Percentiles rank a stretch among this genome's conserved stretches.
These are phyloP conservation scores for Macrophomina pseudophaseolina DNA, from an alignment of 2,329 filamentous ascomycete species.

Conservation along the genomic window DNA sequence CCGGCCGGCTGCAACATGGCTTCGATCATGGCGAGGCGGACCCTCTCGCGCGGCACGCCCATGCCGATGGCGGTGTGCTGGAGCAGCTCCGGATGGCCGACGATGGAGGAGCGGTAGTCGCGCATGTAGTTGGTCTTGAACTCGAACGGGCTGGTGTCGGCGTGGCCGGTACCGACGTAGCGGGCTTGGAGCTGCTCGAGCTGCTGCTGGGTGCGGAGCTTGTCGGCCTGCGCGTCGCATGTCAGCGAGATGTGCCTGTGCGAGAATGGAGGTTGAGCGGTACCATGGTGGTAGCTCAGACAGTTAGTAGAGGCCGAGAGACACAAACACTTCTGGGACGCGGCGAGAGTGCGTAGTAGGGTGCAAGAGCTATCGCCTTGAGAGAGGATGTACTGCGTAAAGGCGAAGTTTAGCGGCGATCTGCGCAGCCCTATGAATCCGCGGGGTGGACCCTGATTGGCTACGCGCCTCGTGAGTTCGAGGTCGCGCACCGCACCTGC, in stretches of 20 bases:
- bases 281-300: neutral
- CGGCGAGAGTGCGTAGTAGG: no score
- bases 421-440: neutral
- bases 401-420: constrained; percentile 23
- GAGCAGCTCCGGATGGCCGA: constrained; percentile 86
- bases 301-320: neutral
- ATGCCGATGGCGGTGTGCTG: constrained; percentile 89
- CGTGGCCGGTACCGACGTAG: constrained; percentile 93
- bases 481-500: neutral
- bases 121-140: constrained; percentile 96
- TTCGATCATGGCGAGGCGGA: constrained; percentile 80
- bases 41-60: constrained; percentile 81
- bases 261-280: neutral
- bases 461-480: constrained; percentile 14
- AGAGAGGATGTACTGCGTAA: neutral
- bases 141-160: constrained; percentile 96
- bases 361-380: no score
- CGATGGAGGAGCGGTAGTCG: constrained; percentile 86
- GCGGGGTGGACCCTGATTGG: neutral
- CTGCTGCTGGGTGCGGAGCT: constrained; percentile 95
- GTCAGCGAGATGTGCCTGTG: constrained; percentile 21
- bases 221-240: constrained; percentile 71
- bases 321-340: no score
- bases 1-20: constrained; percentile 70
- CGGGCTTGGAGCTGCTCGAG: constrained; percentile 96